Evolutionary conservation across 2,329 filamentous ascomycete genomes (phyloP).

Genomic region (Scedosporium aurantiacum): DNA sequence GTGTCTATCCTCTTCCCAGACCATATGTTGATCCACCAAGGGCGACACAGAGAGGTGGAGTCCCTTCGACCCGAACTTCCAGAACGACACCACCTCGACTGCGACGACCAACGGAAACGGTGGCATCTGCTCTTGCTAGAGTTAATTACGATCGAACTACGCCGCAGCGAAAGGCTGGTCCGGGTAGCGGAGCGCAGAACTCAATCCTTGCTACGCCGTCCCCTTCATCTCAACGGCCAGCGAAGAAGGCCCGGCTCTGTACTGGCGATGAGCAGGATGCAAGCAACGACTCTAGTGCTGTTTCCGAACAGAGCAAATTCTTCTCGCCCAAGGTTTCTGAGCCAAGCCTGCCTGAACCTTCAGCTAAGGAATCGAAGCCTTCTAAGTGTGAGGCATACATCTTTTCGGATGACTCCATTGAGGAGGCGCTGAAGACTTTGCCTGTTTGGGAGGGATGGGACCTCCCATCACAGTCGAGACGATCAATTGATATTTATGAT

Average conservation of each 20-base stretch:
- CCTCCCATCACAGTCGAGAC: conserved; percentile 21
- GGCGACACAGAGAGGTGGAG: conserved; percentile 10
- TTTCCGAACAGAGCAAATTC: conserved; percentile 41
- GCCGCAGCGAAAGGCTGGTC: conserved; percentile 8
- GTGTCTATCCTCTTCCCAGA: conserved; percentile 47
- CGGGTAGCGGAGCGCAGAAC: conserved; percentile 8
- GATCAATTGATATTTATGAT: conserved; percentile 33
- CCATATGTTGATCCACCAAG: conserved; percentile 37
- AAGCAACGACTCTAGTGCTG: conserved; percentile 15
- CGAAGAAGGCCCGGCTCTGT: conserved; percentile 47
- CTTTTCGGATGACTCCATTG: conserved; percentile 46
- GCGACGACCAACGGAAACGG: conserved; percentile 42
- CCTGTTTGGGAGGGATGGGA: conserved; percentile 42
- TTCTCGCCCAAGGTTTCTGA: conserved; percentile 25
- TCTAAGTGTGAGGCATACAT: conserved; percentile 27
- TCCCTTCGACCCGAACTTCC: conserved; percentile 10
- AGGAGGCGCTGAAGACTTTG: conserved; percentile 39
- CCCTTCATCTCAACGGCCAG: conserved; percentile 25
- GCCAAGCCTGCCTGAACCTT: not conserved
- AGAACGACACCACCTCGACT: conserved; percentile 26
- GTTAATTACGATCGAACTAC: conserved; percentile 3
- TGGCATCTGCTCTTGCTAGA: conserved; percentile 29
- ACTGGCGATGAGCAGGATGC: conserved; percentile 23
- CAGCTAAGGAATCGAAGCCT: not conserved
- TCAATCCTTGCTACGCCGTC: conserved; percentile 12